Base-by-base conservation (phyloP, 345 rosid genomes). In the Erysimum cheiranthoides region DNA sequence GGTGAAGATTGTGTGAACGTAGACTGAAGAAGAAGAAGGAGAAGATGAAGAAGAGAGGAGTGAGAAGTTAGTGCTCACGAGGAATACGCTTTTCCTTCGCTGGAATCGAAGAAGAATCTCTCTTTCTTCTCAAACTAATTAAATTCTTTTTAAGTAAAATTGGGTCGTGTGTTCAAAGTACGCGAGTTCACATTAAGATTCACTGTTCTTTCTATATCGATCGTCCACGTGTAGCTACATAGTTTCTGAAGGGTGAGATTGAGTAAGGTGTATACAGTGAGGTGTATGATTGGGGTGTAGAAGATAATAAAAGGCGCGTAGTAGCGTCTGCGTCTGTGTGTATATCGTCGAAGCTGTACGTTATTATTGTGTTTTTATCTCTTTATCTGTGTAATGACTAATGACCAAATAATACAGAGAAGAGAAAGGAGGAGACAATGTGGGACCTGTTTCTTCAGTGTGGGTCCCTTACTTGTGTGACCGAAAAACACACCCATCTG, bases 11-110 rank as follows among this genome's bases (percentile, higher is more conserved):
- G 79, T 77, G 76, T 62, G 72, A 71, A 63, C 53, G 36, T 21
- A 34, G 64, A 49, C 57, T 18, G 60, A 28, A 51, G 70, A 49
- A 46, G 60, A 31, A 6, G 83, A 28, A 53, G 61, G 42, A n/a
- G 28, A 36, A 42, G 9, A 51, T 32, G 45, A 40, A 40, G 12
- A 13, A 40, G 8, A n/a, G 60, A 58, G 28, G 63, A 70, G 61
- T 71, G 61, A 73, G 74, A 73, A 78, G 73, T 34, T 65, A 73
- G 50, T 39, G 81, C 69, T 86, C 93, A 85, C 89, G 91, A 84
- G 89, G 85, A 76, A 72, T 66, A 53, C 82, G 91, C 85, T 83
- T 80, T 77, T 76, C 49, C 75, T 71, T 79, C 80, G 84, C 83
- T 82, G 80, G 81, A 79, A 83, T 76, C 65, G 75, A 38, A 65